These are phyloP conservation scores for Fusarium sp. DNA, from an alignment of 2,329 filamentous ascomycete genomes.

Conservation along the genomic window DNA sequence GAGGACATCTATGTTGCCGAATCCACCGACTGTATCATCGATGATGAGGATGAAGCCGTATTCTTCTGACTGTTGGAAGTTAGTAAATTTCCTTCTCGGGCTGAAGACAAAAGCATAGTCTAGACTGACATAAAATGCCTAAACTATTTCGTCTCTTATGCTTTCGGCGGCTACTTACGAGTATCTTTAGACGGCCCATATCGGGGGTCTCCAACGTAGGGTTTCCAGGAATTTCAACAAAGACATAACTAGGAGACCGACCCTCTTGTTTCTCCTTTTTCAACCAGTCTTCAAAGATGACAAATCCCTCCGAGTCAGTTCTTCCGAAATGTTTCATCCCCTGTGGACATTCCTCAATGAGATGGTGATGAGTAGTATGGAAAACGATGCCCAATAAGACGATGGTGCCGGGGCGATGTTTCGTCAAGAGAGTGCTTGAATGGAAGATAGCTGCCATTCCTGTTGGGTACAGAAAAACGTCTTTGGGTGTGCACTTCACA, in stretches of 20 bases:
- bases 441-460: conserved; percentile 66
- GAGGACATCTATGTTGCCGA: conserved; percentile 64
- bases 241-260: conserved; percentile 58
- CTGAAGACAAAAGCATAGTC: too few relatives aligned
- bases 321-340: conserved; percentile 62
- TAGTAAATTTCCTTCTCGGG: not conserved
- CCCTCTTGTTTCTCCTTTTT: conserved; percentile 53
- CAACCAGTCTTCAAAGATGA: conserved; percentile 59
- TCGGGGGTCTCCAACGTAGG: conserved; percentile 52
- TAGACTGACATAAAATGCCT: too few relatives aligned
- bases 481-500: conserved; percentile 45
- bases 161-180: conserved; percentile 50
- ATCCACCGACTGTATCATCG: conserved; percentile 62
- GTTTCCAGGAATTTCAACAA: conserved; percentile 59
- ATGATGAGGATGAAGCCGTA: conserved; percentile 59
- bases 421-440: conserved; percentile 53
- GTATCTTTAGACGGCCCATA: conserved; percentile 49
- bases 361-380: conserved; percentile 60
- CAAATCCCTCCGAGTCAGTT: conserved; percentile 57
- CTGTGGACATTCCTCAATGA: conserved; percentile 58
- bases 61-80: conserved; percentile 51
- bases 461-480: conserved; percentile 65
- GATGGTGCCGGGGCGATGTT: conserved; percentile 51
- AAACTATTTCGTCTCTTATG: too few relatives aligned
- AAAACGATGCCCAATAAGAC: conserved; percentile 65